phyloP scores from a whole-genome alignment of 495 filamentous ascomycete genomes.

The Sordaria brevicollis region DNA sequence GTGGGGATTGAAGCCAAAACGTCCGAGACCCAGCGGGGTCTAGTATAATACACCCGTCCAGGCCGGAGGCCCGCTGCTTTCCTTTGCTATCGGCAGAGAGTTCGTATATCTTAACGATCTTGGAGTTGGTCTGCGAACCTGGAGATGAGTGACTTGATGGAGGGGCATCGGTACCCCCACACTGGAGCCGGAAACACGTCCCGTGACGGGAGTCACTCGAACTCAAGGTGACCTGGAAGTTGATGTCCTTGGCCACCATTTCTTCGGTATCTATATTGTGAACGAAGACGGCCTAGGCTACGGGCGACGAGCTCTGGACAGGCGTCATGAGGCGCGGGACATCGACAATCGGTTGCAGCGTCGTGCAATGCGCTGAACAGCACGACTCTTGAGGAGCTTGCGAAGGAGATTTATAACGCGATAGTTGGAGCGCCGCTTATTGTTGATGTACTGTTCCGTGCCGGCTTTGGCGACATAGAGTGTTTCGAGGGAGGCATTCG shows the following conservation, averaged over 20 bases:
- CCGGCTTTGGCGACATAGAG: conserved; percentile 1
- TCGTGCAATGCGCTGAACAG: conserved; percentile 1
- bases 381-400: not conserved
- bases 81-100: too few species aligned
- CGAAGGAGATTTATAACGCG: not conserved
- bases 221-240: conserved; percentile 2
- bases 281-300: not conserved
- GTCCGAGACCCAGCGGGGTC: too few species aligned
- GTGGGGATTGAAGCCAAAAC: too few species aligned
- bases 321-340: not conserved
- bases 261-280: not conserved
- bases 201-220: too few species aligned
- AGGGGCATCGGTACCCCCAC: too few species aligned
- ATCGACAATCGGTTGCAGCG: not conserved
- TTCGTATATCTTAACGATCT: too few species aligned
- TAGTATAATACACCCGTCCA: too few species aligned
- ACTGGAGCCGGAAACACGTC: too few species aligned
- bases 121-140: too few species aligned
- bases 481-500: conserved; percentile 1
- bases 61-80: too few species aligned
- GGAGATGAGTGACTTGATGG: too few species aligned
- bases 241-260: not conserved
- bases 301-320: conserved; percentile 2
- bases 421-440: not conserved
- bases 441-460: not conserved